A percentile compares a stretch with the other conserved stretches of the same genome.
These are phyloP conservation scores for Trichosporon sp. DNA, from an alignment of 1,284 basidiomycete species.

Conservation along the genomic window DNA sequence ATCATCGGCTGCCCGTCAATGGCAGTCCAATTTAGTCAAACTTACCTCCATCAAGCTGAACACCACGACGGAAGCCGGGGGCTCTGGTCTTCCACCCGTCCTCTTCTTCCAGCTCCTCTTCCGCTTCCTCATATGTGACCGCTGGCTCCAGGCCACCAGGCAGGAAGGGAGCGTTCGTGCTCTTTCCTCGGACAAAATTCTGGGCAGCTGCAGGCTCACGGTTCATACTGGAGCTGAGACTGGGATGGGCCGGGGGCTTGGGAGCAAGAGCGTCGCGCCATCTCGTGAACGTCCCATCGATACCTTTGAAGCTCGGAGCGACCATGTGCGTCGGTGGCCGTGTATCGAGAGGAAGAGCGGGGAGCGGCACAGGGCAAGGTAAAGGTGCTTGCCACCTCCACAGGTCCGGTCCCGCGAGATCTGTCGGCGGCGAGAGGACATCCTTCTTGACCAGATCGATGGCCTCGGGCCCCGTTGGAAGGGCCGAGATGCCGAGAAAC, in stretches of 20 bases:
- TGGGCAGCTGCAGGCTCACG: conserved; percentile 71
- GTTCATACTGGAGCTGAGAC: conserved; percentile 75
- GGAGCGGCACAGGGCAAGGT: conserved; percentile 33
- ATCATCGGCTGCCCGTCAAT: conserved; percentile 35
- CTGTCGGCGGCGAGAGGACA: conserved; percentile 38
- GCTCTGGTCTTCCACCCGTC: conserved; percentile 47
- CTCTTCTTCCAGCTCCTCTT: conserved; percentile 39
- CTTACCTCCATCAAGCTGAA: conserved; percentile 44
- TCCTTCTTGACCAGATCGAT: conserved; percentile 33
- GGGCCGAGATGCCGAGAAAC: conserved; percentile 31
- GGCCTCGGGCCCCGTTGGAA: conserved; percentile 25
- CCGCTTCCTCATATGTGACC: conserved; percentile 34
- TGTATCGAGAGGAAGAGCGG: conserved; percentile 61
- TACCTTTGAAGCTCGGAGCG: conserved; percentile 68
- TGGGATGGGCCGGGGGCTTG: conserved; percentile 55
- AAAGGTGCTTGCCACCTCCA: conserved; percentile 45
- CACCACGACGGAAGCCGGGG: conserved; percentile 40
- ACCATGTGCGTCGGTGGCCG: conserved; percentile 72
- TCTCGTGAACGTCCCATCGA: conserved; percentile 72
- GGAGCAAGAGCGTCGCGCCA: conserved; percentile 62
- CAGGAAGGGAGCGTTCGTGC: conserved; percentile 83
- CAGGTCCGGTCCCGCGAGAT: conserved; percentile 32
- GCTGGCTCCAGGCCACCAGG: conserved; percentile 68
- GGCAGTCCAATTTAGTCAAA: not conserved
- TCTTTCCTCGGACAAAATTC: conserved; percentile 88